Base-by-base conservation (phyloP, 1,284 basidiomycete species). In the Puccinia coronata region DNA sequence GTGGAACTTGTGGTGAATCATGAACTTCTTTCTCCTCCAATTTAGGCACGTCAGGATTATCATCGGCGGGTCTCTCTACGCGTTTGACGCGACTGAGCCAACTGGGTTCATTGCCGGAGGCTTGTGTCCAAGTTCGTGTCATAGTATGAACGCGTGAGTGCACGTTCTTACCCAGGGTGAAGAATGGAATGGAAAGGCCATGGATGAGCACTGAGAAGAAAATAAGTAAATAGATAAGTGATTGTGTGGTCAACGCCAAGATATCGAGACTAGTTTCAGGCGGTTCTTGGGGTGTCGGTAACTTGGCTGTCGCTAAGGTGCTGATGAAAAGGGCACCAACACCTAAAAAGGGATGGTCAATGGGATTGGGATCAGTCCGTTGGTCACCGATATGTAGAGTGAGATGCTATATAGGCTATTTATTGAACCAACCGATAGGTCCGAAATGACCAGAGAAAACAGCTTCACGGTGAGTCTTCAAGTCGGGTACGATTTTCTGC, bases 171-270 rank as follows among this genome's bases (percentile, higher is more conserved):
- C 94, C 92, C 41, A 97, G 90, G 36, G 94, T 93, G 88, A 97
- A 95, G 86, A 92, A 92, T 0, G 95, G 94, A 83, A 98, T 96
- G 28, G 93, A 95, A 8, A 98, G 88, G 9, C 95, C 95, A 85
- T 98, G 85, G 0, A 84, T 83, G 23, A 91, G 88, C 82, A 96
- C 92, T 0, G 93, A 96, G 83, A 91, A 91, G 0, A 98, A 89
- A 1, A 98, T 95, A 89, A 97, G 91, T 87, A 96, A 96, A 0
- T 92, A 91, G 14, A 94, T 92, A 82, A 98, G 92, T 0, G 96
- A 95, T 85, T 95, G 92, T 78, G 97, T 94, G 2, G 91, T 88
- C 23, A 91, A 88, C 0, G 90, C 89, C 20, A 97, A 88, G 18
- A 92, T 86, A 82, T 92, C 90, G 6, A 90, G 88, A 85, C 93